These are phyloP conservation scores for Ceratocystiopsis minuta DNA, from an alignment of 2,329 filamentous ascomycete species.

Conservation along the genomic window DNA sequence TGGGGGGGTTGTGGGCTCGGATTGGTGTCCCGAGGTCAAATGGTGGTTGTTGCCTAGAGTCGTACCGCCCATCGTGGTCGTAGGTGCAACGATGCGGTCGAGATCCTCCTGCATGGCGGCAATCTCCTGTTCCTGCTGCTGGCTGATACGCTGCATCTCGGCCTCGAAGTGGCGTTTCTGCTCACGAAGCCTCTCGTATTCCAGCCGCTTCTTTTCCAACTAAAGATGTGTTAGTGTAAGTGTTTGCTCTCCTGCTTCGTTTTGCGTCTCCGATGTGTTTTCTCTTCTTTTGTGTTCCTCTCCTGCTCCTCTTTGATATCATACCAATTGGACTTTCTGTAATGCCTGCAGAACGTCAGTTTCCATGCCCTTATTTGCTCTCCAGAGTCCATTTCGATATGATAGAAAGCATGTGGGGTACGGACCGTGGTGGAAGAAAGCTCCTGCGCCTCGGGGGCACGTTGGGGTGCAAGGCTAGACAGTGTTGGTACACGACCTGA, in stretches of 20 bases:
- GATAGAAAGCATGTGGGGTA: not conserved
- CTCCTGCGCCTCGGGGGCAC: conserved; percentile 31
- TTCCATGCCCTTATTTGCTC: conserved; percentile 6
- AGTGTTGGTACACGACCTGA: conserved; percentile 65
- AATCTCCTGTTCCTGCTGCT: conserved; percentile 73
- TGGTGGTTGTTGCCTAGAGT: conserved; percentile 11
- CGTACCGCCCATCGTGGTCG: too few relatives aligned
- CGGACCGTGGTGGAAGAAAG: conserved; percentile 22
- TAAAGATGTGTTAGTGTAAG: conserved; percentile 17
- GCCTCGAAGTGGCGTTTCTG: conserved; percentile 79
- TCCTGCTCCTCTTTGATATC: conserved; percentile 15
- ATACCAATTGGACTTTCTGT: conserved; percentile 63
- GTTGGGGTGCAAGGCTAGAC: conserved; percentile 39
- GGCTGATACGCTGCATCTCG: conserved; percentile 78
- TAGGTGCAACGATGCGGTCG: conserved; percentile 29
- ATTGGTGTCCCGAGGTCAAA: conserved; percentile 50
- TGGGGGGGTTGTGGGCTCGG: conserved; percentile 88
- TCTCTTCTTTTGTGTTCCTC: too few relatives aligned
- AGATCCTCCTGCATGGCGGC: conserved; percentile 72
- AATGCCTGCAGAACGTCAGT: conserved; percentile 29
- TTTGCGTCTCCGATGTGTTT: not conserved
- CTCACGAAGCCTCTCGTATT: conserved; percentile 80
- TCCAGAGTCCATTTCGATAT: too few relatives aligned
- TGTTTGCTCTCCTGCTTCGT: conserved; percentile 3
- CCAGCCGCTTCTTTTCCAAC: conserved; percentile 86